Percentiles rank a stretch among this genome's conserved stretches.
Conservation (phyloP, 1,139 yeast genomes). For the Pichia sp. region DNA sequence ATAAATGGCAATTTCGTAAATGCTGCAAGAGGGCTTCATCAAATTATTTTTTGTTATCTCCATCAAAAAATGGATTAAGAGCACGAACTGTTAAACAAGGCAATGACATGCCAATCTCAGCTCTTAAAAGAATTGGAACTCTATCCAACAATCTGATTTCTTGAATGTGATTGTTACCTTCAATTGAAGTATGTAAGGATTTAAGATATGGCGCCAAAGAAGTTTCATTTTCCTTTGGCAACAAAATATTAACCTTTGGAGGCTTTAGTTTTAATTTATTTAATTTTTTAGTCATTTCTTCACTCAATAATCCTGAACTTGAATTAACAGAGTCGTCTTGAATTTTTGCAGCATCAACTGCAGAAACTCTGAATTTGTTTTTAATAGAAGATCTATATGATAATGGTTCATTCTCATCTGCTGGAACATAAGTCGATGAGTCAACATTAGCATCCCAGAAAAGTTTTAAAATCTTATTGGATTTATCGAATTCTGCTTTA, state of each 20-base stretch:
- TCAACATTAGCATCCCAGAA: conserved; percentile 92
- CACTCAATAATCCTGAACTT: conserved; percentile 33
- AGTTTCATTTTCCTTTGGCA: conserved; percentile 22
- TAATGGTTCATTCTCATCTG: conserved; percentile 73
- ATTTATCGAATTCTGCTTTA: conserved; percentile 86
- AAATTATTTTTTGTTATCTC: too few relatives aligned
- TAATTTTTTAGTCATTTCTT: conserved; percentile 43
- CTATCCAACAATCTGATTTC: conserved; percentile 71
- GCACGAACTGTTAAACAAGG: conserved; percentile 94
- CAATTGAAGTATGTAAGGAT: conserved; percentile 50
- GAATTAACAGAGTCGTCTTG: conserved; percentile 38
- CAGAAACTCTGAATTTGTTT: conserved; percentile 70
- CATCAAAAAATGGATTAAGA: conserved; percentile 67
- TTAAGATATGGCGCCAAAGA: conserved; percentile 54
- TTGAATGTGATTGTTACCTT: conserved; percentile 62
- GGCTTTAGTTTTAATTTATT: conserved; percentile 43
- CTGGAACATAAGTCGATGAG: conserved; percentile 85
- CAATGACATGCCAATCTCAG: conserved; percentile 90
- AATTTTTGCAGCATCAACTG: conserved; percentile 60
- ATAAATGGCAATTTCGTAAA: too few relatives aligned
- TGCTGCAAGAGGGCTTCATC: too few relatives aligned
- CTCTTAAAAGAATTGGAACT: conserved; percentile 81
- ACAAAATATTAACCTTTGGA: conserved; percentile 46
- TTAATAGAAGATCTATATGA: conserved; percentile 74
- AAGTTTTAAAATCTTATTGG: conserved; percentile 62